phyloP scores from a whole-genome alignment of 768 basidiomycete species.

The Scleroderma citrinum region DNA sequence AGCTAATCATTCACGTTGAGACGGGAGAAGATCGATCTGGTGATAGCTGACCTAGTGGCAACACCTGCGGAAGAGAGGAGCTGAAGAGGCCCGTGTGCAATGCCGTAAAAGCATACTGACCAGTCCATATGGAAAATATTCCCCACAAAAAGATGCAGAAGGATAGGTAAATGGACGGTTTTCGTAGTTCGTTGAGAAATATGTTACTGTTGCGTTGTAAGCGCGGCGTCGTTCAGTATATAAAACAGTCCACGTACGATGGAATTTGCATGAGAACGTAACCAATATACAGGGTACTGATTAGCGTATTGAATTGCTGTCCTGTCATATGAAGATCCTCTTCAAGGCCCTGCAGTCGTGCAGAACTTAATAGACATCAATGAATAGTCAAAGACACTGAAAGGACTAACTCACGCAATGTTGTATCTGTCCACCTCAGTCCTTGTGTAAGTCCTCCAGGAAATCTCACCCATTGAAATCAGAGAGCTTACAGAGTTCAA shows the following conservation, averaged over 20 bases:
- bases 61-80: not conserved
- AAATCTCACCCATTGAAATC: not conserved
- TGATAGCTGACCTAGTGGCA: not conserved
- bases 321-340: slow-evolving; percentile 52
- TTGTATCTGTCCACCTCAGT: slow-evolving; percentile 58
- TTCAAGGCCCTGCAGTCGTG: slow-evolving; percentile 61
- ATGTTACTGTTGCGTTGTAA: slow-evolving; percentile 46
- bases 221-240: slow-evolving; percentile 18
- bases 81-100: too few species aligned
- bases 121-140: slow-evolving; percentile 44
- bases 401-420: slow-evolving; percentile 38
- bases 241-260: slow-evolving; percentile 45
- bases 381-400: not conserved
- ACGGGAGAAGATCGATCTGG: not conserved
- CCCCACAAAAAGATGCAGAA: slow-evolving; percentile 65
- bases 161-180: slow-evolving; percentile 60
- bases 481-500: slow-evolving; percentile 14
- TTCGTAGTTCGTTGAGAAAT: slow-evolving; percentile 57
- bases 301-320: slow-evolving; percentile 53
- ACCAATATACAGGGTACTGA: slow-evolving; percentile 59
- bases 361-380: slow-evolving; percentile 39
- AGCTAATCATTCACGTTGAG: not conserved
- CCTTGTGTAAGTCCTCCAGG: not conserved
- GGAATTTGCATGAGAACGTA: slow-evolving; percentile 73
- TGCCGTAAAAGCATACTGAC: slow-evolving; percentile 16